Evolutionary conservation across 23 red algal genomes (phyloP).

Genomic region (Pyropia yezoensis): DNA sequence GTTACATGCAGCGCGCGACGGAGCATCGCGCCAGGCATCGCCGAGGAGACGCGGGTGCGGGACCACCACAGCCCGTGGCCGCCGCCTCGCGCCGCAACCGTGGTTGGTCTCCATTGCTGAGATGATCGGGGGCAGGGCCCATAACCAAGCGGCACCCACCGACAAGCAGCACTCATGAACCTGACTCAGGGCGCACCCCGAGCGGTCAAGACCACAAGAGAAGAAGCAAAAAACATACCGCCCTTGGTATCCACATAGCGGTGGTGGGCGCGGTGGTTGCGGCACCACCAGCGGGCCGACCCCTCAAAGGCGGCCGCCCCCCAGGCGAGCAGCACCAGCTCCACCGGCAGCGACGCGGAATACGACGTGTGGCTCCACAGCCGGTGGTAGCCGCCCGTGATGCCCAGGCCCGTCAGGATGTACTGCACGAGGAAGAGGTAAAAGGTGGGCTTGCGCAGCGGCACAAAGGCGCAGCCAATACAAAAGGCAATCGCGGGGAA

Average conservation of each 20-base stretch:
- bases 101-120: no score
- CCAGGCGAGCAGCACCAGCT: conserved; percentile 75
- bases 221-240: not conserved
- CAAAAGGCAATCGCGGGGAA: conserved; percentile 62
- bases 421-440: conserved; percentile 81
- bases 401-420: conserved; percentile 80
- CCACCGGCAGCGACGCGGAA: conserved; percentile 54
- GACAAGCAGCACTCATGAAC: not conserved
- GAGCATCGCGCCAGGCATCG: no score
- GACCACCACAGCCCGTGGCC: no score
- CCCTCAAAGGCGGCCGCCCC: conserved; percentile 97
- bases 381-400: conserved; percentile 97
- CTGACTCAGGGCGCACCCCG: not conserved
- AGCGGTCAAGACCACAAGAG: not conserved
- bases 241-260: conserved; percentile 93
- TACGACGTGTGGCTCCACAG: conserved; percentile 81
- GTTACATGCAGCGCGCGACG: no score
- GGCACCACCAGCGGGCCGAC: conserved; percentile 89
- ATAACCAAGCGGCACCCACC: no score
- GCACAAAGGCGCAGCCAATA: conserved; percentile 60
- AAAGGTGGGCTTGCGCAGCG: conserved; percentile 46
- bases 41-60: no score
- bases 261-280: conserved; percentile 94
- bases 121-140: no score
- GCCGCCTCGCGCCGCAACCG: no score